A percentile compares a stretch with the other conserved stretches of the same genome.
These are phyloP conservation scores for Wickerhamiella qilinensis DNA, from an alignment of 805 yeast species.

Conservation along the genomic window DNA sequence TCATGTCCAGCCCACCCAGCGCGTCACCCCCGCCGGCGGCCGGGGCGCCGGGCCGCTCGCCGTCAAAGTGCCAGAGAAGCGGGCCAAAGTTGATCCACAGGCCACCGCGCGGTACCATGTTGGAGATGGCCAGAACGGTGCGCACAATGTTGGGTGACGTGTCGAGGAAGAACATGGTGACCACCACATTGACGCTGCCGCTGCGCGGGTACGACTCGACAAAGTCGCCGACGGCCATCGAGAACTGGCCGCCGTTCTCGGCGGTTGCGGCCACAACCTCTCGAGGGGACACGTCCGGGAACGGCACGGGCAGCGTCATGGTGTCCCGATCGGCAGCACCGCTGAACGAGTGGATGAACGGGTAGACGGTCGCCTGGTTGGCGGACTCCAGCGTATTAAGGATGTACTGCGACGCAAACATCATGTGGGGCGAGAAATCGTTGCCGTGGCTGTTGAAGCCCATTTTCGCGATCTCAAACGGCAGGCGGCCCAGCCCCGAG, in stretches of 20 bases:
- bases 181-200: slow-evolving; percentile 21
- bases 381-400: slow-evolving; percentile 12
- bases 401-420: slow-evolving; percentile 30
- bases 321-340: slow-evolving; percentile 35
- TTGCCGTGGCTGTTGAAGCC: slow-evolving; percentile 49
- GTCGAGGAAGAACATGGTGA: slow-evolving; percentile 62
- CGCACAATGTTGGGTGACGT: slow-evolving; percentile 75
- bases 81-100: slow-evolving; percentile 76
- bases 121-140: slow-evolving; percentile 48
- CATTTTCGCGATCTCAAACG: slow-evolving; percentile 41
- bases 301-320: slow-evolving; percentile 34
- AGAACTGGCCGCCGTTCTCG: slow-evolving; percentile 27
- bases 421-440: slow-evolving; percentile 72
- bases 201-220: slow-evolving; percentile 46
- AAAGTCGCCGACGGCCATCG: slow-evolving; percentile 61
- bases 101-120: slow-evolving; percentile 30
- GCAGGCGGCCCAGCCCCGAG: slow-evolving; percentile 71
- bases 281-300: slow-evolving; percentile 22
- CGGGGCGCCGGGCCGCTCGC: too few relatives aligned
- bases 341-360: slow-evolving; percentile 48
- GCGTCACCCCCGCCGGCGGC: slow-evolving; percentile 41
- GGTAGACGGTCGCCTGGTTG: slow-evolving; percentile 16
- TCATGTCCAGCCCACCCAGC: slow-evolving; percentile 38
- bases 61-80: slow-evolving; percentile 44
- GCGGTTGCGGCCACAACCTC: slow-evolving; percentile 8